A percentile compares a stretch with the other conserved stretches of the same genome.
Evolutionary conservation across 768 basidiomycete genomes (phyloP).

Genomic region (Leccinum imitatum): DNA sequence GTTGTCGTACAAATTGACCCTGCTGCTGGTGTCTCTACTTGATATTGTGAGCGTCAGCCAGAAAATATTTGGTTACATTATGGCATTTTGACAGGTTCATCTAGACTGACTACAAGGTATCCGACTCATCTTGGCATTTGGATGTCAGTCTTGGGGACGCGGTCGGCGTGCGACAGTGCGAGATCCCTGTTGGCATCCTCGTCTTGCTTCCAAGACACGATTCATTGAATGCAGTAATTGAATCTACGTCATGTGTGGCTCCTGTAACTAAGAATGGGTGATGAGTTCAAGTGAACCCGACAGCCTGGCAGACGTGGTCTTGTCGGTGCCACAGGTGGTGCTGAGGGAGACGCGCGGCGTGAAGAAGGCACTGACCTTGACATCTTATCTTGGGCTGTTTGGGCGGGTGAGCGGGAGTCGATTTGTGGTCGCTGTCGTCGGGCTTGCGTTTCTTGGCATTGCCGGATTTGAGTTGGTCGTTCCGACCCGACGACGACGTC

Average conservation of each 20-base stretch:
- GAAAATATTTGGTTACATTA: too few species aligned
- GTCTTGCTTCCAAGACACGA: too few species aligned
- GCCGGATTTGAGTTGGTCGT: constrained; percentile 10
- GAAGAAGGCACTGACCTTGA: constrained; percentile 28
- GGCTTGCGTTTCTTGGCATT: constrained; percentile 28
- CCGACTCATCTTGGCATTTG: too few species aligned
- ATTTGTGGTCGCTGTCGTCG: not conserved
- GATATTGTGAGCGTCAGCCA: too few species aligned
- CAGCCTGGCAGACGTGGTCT: constrained; percentile 17
- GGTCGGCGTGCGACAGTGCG: too few species aligned
- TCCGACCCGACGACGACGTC: constrained; percentile 9
- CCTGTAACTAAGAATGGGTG: not conserved
- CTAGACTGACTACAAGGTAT: too few species aligned
- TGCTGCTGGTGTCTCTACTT: too few species aligned
- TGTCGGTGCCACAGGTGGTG: constrained; percentile 30
- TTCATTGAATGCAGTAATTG: too few species aligned
- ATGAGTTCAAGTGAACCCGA: not conserved
- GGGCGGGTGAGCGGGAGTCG: not conserved
- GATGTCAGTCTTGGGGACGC: too few species aligned
- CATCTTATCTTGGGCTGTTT: constrained; percentile 17
- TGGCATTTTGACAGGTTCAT: too few species aligned
- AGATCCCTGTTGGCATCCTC: too few species aligned
- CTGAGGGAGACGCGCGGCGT: constrained; percentile 28
- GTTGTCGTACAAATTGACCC: too few species aligned
- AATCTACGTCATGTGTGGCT: not conserved